Evolutionary conservation across 257 asterid species (phyloP).

Genomic region (Ligustrum vulgare): DNA sequence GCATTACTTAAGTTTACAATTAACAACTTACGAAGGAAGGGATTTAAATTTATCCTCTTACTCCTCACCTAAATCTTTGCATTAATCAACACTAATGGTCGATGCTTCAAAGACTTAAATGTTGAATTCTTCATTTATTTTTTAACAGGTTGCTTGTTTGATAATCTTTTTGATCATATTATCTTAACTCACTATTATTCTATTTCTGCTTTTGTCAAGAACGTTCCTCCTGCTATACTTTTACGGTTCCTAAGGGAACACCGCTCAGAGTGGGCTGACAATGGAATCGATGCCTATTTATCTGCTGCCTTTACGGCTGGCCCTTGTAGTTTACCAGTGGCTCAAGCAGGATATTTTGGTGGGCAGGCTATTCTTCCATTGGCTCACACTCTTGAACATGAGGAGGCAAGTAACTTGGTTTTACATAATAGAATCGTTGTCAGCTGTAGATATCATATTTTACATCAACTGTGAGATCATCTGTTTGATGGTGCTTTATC

Average conservation of each 20-base stretch:
- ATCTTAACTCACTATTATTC: not conserved
- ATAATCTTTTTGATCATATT: not conserved
- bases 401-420: conserved; percentile 60
- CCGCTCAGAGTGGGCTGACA: conserved; percentile 98
- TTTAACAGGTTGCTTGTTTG: not conserved
- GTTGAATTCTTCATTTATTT: not conserved
- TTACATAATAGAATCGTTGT: not conserved
- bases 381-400: conserved; percentile 94
- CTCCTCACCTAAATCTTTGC: not conserved
- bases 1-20: not conserved
- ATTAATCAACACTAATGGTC: not conserved
- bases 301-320: conserved; percentile 85
- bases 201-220: conserved; percentile 34
- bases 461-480: not conserved
- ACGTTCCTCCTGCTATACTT: conserved; percentile 91
- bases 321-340: conserved; percentile 69
- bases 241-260: conserved; percentile 88
- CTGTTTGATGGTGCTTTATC: not conserved
- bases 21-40: not conserved
- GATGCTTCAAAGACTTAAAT: not conserved
- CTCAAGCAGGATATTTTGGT: conserved; percentile 78
- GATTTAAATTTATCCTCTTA: not conserved
- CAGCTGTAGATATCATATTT: not conserved
- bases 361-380: conserved; percentile 94
- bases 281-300: conserved; percentile 85